Evolutionary conservation across 116 monocot species (phyloP).

Genomic region (Phalaenopsis hybrid): DNA sequence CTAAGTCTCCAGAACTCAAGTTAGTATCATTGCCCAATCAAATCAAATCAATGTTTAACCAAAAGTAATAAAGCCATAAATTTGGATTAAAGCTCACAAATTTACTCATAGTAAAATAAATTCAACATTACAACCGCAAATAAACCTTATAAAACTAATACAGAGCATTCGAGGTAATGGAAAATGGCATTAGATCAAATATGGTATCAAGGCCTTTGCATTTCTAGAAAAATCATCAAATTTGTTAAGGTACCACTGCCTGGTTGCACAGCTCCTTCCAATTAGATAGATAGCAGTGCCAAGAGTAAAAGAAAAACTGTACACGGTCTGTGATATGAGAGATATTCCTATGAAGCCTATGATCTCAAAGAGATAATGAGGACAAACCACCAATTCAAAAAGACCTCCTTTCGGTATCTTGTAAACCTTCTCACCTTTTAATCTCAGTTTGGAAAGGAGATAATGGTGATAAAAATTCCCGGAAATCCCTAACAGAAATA

Average conservation of each 20-base stretch:
- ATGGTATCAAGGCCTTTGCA: conserved; percentile 62
- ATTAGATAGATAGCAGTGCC: conserved; percentile 44
- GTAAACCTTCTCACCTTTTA: conserved; percentile 48
- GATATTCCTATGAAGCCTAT: conserved; percentile 37
- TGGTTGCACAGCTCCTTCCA: conserved; percentile 68
- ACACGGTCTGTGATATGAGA: conserved; percentile 50
- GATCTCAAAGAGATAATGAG: conserved; percentile 86
- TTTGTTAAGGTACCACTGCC: conserved; percentile 64
- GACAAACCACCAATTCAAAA: conserved; percentile 63
- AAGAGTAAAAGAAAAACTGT: conserved; percentile 26
- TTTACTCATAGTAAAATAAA: not conserved
- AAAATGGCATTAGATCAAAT: conserved; percentile 24
- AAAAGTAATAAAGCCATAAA: too few species aligned
- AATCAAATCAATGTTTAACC: too few species aligned
- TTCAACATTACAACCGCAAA: not conserved
- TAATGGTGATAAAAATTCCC: conserved; percentile 84
- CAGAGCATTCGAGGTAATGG: not conserved
- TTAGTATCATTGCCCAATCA: too few species aligned
- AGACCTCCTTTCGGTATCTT: conserved; percentile 77
- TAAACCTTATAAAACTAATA: not conserved
- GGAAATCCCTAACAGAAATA: conserved; percentile 44
- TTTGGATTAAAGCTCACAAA: not conserved
- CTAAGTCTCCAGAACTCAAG: too few species aligned
- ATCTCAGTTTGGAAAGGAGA: conserved; percentile 51
- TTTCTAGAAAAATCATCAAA: conserved; percentile 52